These are phyloP conservation scores for Ganoderma lucidum DNA, from an alignment of 1,284 basidiomycete species.

Conservation along the genomic window DNA sequence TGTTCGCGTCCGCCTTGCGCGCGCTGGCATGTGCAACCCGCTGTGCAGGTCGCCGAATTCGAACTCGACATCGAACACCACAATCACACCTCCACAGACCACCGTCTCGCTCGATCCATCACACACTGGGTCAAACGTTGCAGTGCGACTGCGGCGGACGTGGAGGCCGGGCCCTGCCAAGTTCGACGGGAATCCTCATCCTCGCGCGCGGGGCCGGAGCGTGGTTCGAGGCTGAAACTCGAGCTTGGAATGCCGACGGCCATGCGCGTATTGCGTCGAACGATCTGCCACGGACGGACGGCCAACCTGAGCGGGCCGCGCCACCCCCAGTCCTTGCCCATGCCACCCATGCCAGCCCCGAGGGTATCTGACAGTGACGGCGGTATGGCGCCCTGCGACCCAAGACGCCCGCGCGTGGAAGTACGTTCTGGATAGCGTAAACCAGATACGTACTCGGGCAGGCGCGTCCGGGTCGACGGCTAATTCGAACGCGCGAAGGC, in stretches of 20 bases:
- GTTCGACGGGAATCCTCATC: neutral
- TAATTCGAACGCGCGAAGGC: neutral
- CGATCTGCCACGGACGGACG: neutral
- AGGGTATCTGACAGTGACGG: neutral
- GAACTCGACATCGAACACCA: neutral
- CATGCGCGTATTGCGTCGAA: neutral
- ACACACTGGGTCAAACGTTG: neutral
- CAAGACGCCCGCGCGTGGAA: neutral
- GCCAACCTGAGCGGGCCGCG: neutral
- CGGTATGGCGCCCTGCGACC: neutral
- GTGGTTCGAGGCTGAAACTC: neutral
- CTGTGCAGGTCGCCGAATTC: neutral
- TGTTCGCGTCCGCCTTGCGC: slow-evolving; percentile 4
- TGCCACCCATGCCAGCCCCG: neutral
- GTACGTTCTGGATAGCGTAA: no score
- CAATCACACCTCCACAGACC: neutral
- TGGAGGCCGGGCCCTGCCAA: neutral
- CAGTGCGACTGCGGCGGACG: neutral
- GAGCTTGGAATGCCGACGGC: neutral
- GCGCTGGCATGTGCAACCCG: neutral
- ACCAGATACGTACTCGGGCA: neutral
- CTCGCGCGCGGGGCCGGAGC: neutral
- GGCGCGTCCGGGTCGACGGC: neutral
- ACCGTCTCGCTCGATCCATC: neutral
- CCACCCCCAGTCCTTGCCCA: neutral